These are phyloP conservation scores for Nakazawaea molendinolei DNA, from an alignment of 805 yeast genomes.

Conservation along the genomic window DNA sequence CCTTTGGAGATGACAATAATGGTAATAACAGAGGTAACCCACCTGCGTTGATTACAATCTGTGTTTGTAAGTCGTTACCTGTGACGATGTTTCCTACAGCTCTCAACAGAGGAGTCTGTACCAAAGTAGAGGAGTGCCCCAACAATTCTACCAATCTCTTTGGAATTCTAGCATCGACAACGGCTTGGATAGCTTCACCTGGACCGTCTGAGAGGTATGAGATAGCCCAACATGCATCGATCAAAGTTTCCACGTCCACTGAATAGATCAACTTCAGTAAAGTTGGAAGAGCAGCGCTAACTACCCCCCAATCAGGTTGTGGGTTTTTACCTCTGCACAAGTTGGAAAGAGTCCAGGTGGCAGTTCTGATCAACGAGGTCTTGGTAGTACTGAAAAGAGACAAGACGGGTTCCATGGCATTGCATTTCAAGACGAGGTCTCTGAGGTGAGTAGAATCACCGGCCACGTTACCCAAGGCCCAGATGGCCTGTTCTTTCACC, in stretches of 20 bases:
- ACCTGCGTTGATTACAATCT: constrained; percentile 87
- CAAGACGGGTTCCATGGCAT: constrained; percentile 87
- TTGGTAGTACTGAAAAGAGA: constrained; percentile 72
- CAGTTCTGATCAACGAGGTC: constrained; percentile 89
- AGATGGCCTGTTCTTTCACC: constrained; percentile 96
- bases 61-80: constrained; percentile 94
- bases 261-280: constrained; percentile 87
- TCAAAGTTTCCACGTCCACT: constrained; percentile 85
- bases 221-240: constrained; percentile 99
- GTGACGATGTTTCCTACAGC: constrained; percentile 98
- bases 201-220: constrained; percentile 93
- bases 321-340: constrained; percentile 95
- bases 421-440: constrained; percentile 78
- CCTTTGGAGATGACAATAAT: constrained; percentile 77
- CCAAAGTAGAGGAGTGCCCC: constrained; percentile 74
- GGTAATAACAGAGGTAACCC: constrained; percentile 81
- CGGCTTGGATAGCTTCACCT: constrained; percentile 90
- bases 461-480: constrained; percentile 99
- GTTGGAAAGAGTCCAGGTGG: constrained; percentile 96
- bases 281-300: constrained; percentile 83
- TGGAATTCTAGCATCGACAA: constrained; percentile 93
- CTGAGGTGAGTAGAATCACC: constrained; percentile 91
- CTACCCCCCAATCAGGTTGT: constrained; percentile 90
- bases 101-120: constrained; percentile 95
- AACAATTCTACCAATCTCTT: constrained; percentile 87